Conservation (phyloP, 2,329 filamentous ascomycete species). For the Apiospora marii region DNA sequence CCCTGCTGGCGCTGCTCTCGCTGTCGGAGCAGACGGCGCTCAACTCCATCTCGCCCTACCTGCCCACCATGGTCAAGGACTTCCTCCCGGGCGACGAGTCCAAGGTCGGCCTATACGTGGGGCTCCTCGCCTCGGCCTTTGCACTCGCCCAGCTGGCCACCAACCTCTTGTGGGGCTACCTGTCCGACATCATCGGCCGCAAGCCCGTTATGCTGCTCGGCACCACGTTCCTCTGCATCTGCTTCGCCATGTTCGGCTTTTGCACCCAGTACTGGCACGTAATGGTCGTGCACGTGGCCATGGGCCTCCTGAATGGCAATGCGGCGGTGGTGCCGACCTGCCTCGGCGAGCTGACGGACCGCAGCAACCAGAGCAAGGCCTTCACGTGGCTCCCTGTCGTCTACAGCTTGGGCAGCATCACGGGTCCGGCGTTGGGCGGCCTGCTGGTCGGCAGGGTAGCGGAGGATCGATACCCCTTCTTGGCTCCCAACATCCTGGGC, state of each 20-base stretch:
- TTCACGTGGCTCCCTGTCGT: slow-evolving; percentile 96
- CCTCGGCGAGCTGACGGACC: slow-evolving; percentile 92
- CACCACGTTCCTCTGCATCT: slow-evolving; percentile 81
- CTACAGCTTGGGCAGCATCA: slow-evolving; percentile 95
- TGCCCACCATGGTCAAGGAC: slow-evolving; percentile 87
- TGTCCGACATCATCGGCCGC: slow-evolving; percentile 80
- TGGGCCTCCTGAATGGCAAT: slow-evolving; percentile 95
- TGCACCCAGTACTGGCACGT: slow-evolving; percentile 85
- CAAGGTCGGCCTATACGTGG: slow-evolving; percentile 86
- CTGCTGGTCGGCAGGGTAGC: slow-evolving; percentile 74
- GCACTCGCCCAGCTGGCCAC: slow-evolving; percentile 91
- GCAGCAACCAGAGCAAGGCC: slow-evolving; percentile 90
- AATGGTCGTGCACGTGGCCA: slow-evolving; percentile 82
- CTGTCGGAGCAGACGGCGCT: slow-evolving; percentile 94
- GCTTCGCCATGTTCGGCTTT: slow-evolving; percentile 88
- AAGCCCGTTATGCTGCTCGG: slow-evolving; percentile 86
- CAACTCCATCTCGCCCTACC: slow-evolving; percentile 94
- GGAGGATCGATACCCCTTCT: slow-evolving; percentile 76
- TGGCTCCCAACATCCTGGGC: slow-evolving; percentile 83
- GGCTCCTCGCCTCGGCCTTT: slow-evolving; percentile 88
- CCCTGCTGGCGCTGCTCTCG: slow-evolving; percentile 85
- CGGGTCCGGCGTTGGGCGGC: slow-evolving; percentile 90
- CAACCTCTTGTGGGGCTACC: slow-evolving; percentile 89
- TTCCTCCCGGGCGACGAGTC: slow-evolving; percentile 72
- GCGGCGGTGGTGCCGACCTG: slow-evolving; percentile 94